phyloP scores from a whole-genome alignment of 306 rosid species.

The Pyrus bretschneideri region DNA sequence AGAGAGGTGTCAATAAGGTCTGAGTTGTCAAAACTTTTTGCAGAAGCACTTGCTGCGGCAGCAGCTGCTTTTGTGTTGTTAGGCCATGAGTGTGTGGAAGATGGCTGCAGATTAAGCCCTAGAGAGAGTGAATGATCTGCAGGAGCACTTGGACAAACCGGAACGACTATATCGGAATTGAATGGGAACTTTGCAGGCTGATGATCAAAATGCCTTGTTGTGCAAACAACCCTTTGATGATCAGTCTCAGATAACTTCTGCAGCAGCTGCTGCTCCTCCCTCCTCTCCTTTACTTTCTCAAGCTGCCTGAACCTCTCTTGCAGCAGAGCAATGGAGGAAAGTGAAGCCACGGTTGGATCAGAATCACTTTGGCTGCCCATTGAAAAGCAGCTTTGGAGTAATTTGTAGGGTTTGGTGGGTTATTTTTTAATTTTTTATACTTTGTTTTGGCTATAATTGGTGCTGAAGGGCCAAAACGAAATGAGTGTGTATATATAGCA shows the following conservation, averaged over 20 bases:
- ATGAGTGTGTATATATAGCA: constrained; percentile 28
- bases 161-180: constrained; percentile 24
- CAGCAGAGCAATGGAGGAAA: constrained; percentile 83
- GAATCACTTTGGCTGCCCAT: constrained; percentile 59
- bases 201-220: constrained; percentile 22
- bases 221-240: constrained; percentile 5
- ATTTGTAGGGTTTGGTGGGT: neutral
- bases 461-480: constrained; percentile 43
- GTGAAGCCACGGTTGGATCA: constrained; percentile 45
- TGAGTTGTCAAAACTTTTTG: constrained; percentile 48
- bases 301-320: constrained; percentile 90
- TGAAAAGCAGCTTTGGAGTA: constrained; percentile 8
- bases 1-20: constrained; percentile 82
- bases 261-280: constrained; percentile 69
- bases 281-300: constrained; percentile 84
- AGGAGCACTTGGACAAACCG: constrained; percentile 15
- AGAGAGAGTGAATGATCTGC: constrained; percentile 51
- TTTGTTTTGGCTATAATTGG: constrained; percentile 37
- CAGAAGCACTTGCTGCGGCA: constrained; percentile 26
- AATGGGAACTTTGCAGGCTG: constrained; percentile 18
- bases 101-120: constrained; percentile 37
- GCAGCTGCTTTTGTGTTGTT: neutral
- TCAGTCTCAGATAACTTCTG: constrained; percentile 32
- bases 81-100: constrained; percentile 32
- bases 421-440: neutral